Conservation (phyloP, 2,329 filamentous ascomycete genomes). For the Tolypocladium ovalisporum region DNA sequence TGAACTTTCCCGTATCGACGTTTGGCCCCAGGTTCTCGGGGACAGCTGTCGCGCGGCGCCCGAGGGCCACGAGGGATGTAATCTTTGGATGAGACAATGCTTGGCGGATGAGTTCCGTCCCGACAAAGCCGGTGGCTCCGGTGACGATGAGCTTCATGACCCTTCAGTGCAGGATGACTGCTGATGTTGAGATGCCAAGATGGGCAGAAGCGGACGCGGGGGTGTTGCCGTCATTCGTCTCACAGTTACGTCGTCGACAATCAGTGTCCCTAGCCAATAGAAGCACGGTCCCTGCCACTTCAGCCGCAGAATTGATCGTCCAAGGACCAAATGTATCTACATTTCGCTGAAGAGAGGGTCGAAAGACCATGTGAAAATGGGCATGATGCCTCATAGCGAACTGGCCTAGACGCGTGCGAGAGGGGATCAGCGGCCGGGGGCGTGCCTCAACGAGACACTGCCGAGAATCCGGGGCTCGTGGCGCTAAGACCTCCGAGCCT, state of each 20-base stretch:
- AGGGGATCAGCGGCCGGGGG: too few species aligned
- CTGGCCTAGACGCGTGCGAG: neutral
- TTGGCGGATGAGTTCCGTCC: conserved; percentile 30
- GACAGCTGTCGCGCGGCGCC: conserved; percentile 21
- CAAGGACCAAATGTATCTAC: neutral
- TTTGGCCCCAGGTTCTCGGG: conserved; percentile 11
- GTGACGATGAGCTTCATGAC: conserved; percentile 32
- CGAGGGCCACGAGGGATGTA: conserved; percentile 28
- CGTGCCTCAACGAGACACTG: neutral
- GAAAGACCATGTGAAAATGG: neutral
- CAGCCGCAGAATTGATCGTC: neutral
- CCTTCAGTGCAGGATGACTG: conserved; percentile 1
- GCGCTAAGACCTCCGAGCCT: neutral
- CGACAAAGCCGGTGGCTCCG: conserved; percentile 31
- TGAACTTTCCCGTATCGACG: conserved; percentile 24
- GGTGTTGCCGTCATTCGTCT: too few species aligned
- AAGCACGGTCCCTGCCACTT: neutral
- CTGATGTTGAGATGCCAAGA: too few species aligned
- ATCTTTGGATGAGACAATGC: conserved; percentile 23
- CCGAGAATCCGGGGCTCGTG: neutral
- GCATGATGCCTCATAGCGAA: too few species aligned
- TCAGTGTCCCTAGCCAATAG: neutral
- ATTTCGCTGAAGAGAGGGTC: neutral
- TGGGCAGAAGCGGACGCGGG: too few species aligned
- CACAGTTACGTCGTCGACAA: too few species aligned